Base-by-base conservation (phyloP, 2,329 filamentous ascomycete genomes). In the Penicillium griseofulvum region DNA sequence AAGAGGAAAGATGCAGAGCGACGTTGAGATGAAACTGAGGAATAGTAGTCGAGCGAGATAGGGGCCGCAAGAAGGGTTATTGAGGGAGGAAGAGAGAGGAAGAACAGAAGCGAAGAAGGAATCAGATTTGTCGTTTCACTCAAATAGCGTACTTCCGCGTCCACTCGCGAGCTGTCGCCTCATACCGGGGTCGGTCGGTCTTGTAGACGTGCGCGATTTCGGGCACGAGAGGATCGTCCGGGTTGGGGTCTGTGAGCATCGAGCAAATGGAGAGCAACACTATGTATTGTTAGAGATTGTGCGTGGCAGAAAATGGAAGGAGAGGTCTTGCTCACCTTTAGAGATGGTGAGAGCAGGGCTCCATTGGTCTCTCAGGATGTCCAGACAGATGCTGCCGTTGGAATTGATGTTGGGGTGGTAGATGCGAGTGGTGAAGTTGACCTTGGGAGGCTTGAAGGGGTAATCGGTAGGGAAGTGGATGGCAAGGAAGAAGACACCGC, bases 331-430 rank as follows among this genome's bases (percentile, higher is more conserved):
- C 78, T 55, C 80, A 96, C 94, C 94, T 87, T 99, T 99, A 59
- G 91, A 96, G 71, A 99, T 97, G 66, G 94, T 99, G 78, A 99
- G 83, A 65, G 94, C 94, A 39, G 94, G 94, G 77, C 92, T 97
- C 94, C 94, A 99, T 81, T 99, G 94, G 78, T 99, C 94, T 81
- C 94, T 87, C 73, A 99, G 83, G 73, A 99, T 99, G 74, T 99
- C 94, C 76, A 99, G 81, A 78, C 94, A 99, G 79, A 99, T 99
- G 79, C 92, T 97, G 78, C 94, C 94, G 78, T 97, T 97, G 67
- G 91, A 96, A 87, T 99, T 99, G 91, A 99, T 99, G 81, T 99
- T 99, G 71, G 94, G 94, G 81, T 99, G 94, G 78, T 99, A 99
- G 82, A 99, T 97, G 74, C 93, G 89, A 64, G 94, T 99, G 69